A percentile compares a stretch with the other conserved stretches of the same genome.
Evolutionary conservation across 2,329 filamentous ascomycete genomes (phyloP).

Genomic region (Sclerotinia spermophila): DNA sequence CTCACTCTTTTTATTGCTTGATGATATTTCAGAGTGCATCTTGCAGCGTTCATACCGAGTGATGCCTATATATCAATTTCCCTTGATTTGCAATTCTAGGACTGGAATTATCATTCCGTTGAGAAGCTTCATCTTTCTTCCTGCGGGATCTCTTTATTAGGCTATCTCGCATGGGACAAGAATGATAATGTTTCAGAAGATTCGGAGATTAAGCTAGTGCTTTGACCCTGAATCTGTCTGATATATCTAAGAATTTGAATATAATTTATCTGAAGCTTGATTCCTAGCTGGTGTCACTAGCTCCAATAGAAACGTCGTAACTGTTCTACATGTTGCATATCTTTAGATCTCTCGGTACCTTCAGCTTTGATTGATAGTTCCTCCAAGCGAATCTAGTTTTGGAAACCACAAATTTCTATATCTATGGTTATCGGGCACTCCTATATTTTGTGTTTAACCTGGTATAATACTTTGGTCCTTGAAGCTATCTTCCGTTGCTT

Average conservation of each 20-base stretch:
- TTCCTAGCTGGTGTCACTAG: no score
- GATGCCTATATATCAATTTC: fast-evolving
- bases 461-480: background rate
- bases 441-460: background rate
- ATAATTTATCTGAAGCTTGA: no score
- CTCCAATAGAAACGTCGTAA: no score
- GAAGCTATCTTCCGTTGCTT: background rate
- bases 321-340: background rate
- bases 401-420: background rate
- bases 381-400: background rate
- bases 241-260: no score
- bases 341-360: background rate
- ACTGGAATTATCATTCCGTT: background rate
- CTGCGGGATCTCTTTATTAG: no score
- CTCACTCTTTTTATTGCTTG: background rate
- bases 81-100: fast-evolving
- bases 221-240: no score
- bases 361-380: no score
- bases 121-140: no score
- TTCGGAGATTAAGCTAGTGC: no score
- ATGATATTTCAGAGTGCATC: background rate
- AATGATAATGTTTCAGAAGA: no score
- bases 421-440: background rate
- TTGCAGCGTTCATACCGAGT: background rate
- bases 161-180: no score